Evolutionary conservation across 495 filamentous ascomycete species (phyloP).

Genomic region (Arthonia radiata): DNA sequence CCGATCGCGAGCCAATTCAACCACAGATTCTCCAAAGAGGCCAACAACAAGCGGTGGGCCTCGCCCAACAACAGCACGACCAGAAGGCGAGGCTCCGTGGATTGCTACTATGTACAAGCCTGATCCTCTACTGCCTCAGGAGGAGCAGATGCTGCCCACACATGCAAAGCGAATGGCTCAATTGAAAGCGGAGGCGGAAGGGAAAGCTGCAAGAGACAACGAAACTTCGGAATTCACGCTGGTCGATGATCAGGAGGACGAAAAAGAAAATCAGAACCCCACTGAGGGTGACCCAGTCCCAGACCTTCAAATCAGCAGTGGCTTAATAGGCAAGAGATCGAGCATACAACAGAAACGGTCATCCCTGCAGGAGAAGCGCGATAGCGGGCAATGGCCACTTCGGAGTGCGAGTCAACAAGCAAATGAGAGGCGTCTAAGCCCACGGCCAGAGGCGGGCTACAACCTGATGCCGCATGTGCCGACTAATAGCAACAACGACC

Average conservation of each 20-base stretch:
- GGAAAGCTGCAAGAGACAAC: slow-evolving; percentile 54
- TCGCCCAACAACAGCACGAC: too few species aligned
- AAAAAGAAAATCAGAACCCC: slow-evolving; percentile 14
- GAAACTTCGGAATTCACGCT: slow-evolving; percentile 66
- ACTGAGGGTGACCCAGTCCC: background rate
- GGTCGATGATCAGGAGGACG: too few species aligned
- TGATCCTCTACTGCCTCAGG: slow-evolving; percentile 77
- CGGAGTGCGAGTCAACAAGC: slow-evolving; percentile 2
- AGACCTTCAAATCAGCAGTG: background rate
- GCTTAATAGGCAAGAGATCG: background rate
- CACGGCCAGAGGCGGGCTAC: background rate
- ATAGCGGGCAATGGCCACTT: slow-evolving; percentile 2
- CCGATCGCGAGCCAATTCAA: too few species aligned
- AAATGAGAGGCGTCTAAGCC: background rate
- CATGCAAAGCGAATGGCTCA: slow-evolving; percentile 79
- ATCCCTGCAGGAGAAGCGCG: background rate
- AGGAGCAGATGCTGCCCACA: slow-evolving; percentile 85
- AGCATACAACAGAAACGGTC: background rate
- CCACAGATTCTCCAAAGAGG: too few species aligned
- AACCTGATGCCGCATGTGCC: background rate
- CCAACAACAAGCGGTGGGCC: too few species aligned
- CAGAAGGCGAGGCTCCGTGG: slow-evolving; percentile 92
- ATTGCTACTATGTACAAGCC: slow-evolving; percentile 85
- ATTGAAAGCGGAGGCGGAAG: slow-evolving; percentile 84
- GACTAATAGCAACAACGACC: slow-evolving; percentile 1